A percentile compares a stretch with the other conserved stretches of the same genome.
Conservation (phyloP, 495 filamentous ascomycete species). For the Neurospora africana region DNA sequence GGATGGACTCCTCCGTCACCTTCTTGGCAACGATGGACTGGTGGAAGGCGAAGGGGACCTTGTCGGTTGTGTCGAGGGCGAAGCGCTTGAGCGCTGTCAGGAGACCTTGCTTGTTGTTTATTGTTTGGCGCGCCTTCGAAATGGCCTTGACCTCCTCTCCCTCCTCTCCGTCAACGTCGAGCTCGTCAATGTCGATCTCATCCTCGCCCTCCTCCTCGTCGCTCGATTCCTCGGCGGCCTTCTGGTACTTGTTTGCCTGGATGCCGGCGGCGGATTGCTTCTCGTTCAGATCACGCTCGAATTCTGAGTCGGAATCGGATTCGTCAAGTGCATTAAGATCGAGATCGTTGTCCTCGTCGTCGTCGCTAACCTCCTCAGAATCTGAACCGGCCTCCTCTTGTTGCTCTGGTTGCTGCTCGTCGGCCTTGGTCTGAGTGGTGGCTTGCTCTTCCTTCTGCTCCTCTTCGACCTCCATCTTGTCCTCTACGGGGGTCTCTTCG, state of each 20-base stretch:
- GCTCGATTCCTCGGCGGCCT: slow-evolving; percentile 52
- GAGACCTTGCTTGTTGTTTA: slow-evolving; percentile 91
- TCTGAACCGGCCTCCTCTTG: slow-evolving; percentile 18
- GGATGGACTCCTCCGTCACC: slow-evolving; percentile 41
- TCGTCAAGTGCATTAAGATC: slow-evolving; percentile 24
- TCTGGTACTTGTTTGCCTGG: slow-evolving; percentile 66
- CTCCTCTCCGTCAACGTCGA: slow-evolving; percentile 66
- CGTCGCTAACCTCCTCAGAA: slow-evolving; percentile 27
- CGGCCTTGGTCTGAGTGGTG: slow-evolving; percentile 27
- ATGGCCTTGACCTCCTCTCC: slow-evolving; percentile 61
- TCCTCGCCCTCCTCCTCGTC: slow-evolving; percentile 66
- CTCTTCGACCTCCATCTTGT: slow-evolving; percentile 16
- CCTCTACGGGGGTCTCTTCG: slow-evolving; percentile 13
- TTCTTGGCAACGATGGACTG: slow-evolving; percentile 40
- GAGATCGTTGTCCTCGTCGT: slow-evolving; percentile 25
- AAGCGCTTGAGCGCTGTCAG: slow-evolving; percentile 68
- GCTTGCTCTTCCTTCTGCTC: slow-evolving; percentile 4
- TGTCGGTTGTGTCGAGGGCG: slow-evolving; percentile 45
- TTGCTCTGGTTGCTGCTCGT: slow-evolving; percentile 20
- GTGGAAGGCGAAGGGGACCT: slow-evolving; percentile 43
- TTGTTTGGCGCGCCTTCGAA: slow-evolving; percentile 85
- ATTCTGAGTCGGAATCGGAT: slow-evolving; percentile 26
- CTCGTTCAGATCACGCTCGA: slow-evolving; percentile 31
- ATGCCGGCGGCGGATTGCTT: slow-evolving; percentile 48
- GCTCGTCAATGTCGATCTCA: slow-evolving; percentile 58